phyloP scores from a whole-genome alignment of 106 monocot species.

The Dendrobium chrysotoxum region DNA sequence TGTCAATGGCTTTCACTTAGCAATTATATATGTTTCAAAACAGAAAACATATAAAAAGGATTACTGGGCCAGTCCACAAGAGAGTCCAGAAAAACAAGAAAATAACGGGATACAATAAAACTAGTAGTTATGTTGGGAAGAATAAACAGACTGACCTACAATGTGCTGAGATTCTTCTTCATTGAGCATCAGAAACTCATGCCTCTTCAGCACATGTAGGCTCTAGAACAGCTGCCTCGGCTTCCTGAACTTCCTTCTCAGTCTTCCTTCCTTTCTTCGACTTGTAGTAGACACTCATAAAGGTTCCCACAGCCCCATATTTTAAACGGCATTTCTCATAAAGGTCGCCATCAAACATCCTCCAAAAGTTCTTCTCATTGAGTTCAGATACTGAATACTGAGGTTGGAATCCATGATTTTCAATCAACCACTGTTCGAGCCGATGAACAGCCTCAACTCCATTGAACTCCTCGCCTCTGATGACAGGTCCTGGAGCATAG shows the following conservation, averaged over 20 bases:
- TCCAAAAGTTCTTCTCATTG: conserved; percentile 37
- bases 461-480: conserved; percentile 31
- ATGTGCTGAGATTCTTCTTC: too few relatives aligned
- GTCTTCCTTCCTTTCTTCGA: conserved; percentile 39
- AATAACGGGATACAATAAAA: too few relatives aligned
- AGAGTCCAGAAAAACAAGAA: too few relatives aligned
- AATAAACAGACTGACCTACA: too few relatives aligned
- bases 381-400: conserved; percentile 37
- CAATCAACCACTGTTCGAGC: conserved; percentile 29
- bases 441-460: conserved; percentile 21
- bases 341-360: conserved; percentile 29
- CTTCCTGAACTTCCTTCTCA: conserved; percentile 35
- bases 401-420: conserved; percentile 27
- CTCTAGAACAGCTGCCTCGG: conserved; percentile 24
- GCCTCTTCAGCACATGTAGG: conserved; percentile 17
- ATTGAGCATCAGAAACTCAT: neutral
- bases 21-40: too few relatives aligned
- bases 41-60: too few relatives aligned
- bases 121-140: too few relatives aligned
- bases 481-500: conserved; percentile 19
- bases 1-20: too few relatives aligned
- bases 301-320: conserved; percentile 31
- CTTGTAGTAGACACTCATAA: conserved; percentile 41
- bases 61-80: too few relatives aligned
- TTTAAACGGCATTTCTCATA: conserved; percentile 29